Evolutionary conservation across 2,329 filamentous ascomycete species (phyloP), one percentile per base, ranked within the genome.

Genomic region (Calonectria multiphialidica): DNA sequence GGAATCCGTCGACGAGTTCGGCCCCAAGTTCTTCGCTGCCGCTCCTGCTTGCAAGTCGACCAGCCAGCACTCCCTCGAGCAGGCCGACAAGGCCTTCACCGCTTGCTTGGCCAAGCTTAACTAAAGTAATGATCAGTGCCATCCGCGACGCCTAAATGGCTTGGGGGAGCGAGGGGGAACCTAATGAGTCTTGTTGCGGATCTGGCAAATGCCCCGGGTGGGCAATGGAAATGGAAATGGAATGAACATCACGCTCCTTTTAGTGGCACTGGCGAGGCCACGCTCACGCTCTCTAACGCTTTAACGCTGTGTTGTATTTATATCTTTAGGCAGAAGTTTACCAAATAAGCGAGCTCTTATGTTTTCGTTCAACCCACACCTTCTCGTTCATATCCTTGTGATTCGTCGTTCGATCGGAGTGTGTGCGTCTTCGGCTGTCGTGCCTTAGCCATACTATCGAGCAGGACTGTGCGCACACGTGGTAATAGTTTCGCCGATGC

Each of bases 21-120:
- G n/a, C 23, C 53, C 53, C 35, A 40, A 7, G 35, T 59, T 59
- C 53, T 59, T 59, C 53, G 53, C 21, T 3, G 53, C 53, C 40
- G 53, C 53, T 59, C 53, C 53, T 40, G 33, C n/a, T n/a, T 59
- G 53, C 53, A 59, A 59, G 53, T 15, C 53, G 53, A 40, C 53
- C 28, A 16, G 53, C 53, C 53, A 59, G 53, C 53, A 59, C 53
- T 25, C 12, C 53, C 53, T 59, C 35, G 53, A 59, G 53, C 35
- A 59, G 53, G 53, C 53, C 35, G 53, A 59, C 53, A 59, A 59
- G 21, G 53, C 35, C 35, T 59, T 59, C 53, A 25, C 40, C 33
- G 21, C 35, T 12, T 59, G 53, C 53, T 10, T 59, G 53, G 25
- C 21, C 53, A 59, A 23, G 21, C 53, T 59, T 33, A 40, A 59